Evolutionary conservation across 345 rosid genomes (phyloP).

Genomic region (Pelargonium nanum): DNA sequence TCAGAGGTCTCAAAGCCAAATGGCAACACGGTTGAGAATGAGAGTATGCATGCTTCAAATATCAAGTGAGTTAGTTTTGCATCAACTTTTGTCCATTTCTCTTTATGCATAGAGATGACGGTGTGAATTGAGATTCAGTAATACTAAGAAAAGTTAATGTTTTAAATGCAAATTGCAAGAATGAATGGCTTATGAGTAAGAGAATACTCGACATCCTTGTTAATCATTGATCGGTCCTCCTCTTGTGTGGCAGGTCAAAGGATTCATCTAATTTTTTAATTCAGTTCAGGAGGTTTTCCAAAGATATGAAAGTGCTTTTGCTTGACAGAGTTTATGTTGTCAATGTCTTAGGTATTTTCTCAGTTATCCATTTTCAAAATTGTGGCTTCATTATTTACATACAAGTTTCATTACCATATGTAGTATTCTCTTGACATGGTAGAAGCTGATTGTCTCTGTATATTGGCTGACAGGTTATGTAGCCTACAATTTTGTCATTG

Average conservation of each 20-base stretch:
- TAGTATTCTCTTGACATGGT: background rate
- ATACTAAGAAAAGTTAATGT: too few relatives aligned
- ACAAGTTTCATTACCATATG: background rate
- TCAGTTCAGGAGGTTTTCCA: conserved; percentile 40
- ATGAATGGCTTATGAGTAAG: too few relatives aligned
- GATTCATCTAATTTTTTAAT: conserved; percentile 20
- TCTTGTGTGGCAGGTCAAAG: conserved; percentile 27
- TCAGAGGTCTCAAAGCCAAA: background rate
- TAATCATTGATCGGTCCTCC: background rate
- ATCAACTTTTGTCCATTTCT: background rate
- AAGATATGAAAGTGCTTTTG: conserved; percentile 71
- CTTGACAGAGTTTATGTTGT: conserved; percentile 56
- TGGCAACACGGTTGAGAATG: background rate
- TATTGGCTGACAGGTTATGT: conserved; percentile 47
- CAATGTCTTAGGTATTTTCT: conserved; percentile 65
- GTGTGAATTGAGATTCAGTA: background rate
- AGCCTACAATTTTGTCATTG: conserved; percentile 82
- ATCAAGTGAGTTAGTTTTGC: background rate
- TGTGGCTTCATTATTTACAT: background rate
- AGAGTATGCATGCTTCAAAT: background rate
- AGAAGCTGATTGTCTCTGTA: background rate
- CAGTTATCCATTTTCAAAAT: background rate
- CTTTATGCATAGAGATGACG: background rate
- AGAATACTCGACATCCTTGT: background rate
- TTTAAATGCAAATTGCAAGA: too few relatives aligned